Evolutionary conservation across 345 rosid genomes (phyloP), one percentile per base, ranked within the genome.

Genomic region (Isatis tinctoria): DNA sequence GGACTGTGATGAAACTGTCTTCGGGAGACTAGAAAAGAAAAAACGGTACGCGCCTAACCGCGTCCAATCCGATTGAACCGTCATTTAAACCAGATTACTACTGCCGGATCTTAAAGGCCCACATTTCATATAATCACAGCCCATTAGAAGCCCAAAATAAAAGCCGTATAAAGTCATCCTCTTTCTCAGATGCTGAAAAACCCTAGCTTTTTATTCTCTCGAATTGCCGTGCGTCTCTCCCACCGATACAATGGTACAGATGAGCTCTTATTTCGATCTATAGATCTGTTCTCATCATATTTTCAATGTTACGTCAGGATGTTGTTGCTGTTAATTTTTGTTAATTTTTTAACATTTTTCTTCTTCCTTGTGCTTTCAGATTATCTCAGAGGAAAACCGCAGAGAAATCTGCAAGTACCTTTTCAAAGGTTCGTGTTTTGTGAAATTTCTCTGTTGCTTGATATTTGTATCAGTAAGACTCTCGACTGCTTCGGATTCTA

Each of bases 331-430:
- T 63, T 7, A 44, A 18, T 17, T 20, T n/a, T n/a, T n/a, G n/a
- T n/a, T n/a, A n/a, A n/a, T n/a, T n/a, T n/a, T n/a, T 16, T 65
- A 58, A 71, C 60, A 33, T 47, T 52, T 22, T 45, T 39, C 13
- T 49, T 53, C 27, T 7, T 60, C 9, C 7, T 32, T 47, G 6
- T 72, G 12, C 11, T 60, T 3, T 10, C 59, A 79, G 82, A 79
- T 79, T n/a, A 79, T 79, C 14, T 27, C 82, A 30, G 82, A 79
- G 79, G 71, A 76, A 11, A 79, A 79, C 79, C 79, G 79, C 51
- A 79, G 53, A 49, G 87, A 83, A 53, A 85, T 85, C 79, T 80
- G 80, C 82, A 85, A 85, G 10, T 85, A 82, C 76, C 81, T 85
- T 18, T 85, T 85, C 72, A 84, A 83, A 83, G 89, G 87, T 85